Conservation (phyloP, 208 protist genomes). For the Herpetomonas samuelpessoai region DNA sequence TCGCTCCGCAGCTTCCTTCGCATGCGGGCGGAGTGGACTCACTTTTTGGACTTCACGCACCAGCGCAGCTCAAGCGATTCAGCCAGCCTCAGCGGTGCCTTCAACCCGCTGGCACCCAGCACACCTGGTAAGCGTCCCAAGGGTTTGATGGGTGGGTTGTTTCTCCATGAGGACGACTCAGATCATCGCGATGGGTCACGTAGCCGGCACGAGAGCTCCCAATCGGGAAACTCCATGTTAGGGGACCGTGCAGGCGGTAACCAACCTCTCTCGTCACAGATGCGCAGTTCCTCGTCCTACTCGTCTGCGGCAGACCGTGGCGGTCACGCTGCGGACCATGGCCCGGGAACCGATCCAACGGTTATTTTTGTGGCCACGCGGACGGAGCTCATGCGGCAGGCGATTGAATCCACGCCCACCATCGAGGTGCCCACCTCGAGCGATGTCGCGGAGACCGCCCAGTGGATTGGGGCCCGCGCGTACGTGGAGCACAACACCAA, state of each 20-base stretch:
- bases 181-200: no score
- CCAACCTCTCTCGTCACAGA: no score
- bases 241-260: no score
- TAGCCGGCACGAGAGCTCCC: no score
- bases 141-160: no score
- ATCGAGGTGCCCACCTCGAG: slow-evolving; percentile 16
- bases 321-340: neutral
- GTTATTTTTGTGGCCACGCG: slow-evolving; percentile 36
- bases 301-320: no score
- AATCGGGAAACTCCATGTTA: no score
- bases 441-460: slow-evolving; percentile 35
- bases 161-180: no score
- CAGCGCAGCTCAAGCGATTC: slow-evolving; percentile 7
- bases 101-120: no score
- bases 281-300: no score
- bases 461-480: slow-evolving; percentile 29
- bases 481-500: slow-evolving; percentile 39
- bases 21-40: slow-evolving; percentile 28
- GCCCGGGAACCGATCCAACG: slow-evolving; percentile 10
- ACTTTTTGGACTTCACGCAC: slow-evolving; percentile 15
- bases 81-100: neutral
- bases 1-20: slow-evolving; percentile 28
- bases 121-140: no score
- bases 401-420: slow-evolving; percentile 30
- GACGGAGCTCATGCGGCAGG: slow-evolving; percentile 31